Evolutionary conservation across 2,329 filamentous ascomycete genomes (phyloP), one percentile per base, ranked within the genome.

Genomic region (Colletotrichum scovillei): DNA sequence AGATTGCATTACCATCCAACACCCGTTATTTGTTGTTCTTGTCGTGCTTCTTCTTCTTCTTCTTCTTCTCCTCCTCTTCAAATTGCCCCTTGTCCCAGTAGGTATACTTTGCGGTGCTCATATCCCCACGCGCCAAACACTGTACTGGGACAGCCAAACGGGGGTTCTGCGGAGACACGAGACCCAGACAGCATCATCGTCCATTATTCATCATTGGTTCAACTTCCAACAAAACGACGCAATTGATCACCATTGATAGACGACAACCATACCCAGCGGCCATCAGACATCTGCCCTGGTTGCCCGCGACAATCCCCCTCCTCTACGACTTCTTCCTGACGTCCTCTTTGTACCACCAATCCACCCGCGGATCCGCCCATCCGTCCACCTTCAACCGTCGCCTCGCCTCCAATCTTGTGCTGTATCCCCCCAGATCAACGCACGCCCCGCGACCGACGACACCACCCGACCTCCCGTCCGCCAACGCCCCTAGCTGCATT

Each of bases 371-470:
- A 26, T 35, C 46, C 5, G 22, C 1, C 12, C 35, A 26, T n/a
- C 32, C 46, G 30, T 30, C 12, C 7, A 26, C 49, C 49, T 5
- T 56, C 12, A 7, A 26, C 30, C 49, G 9, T 56, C 11, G 5
- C 46, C 49, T 32, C 12, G 35, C 30, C 58, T 24, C 24, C 19
- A 52, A 52, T 42, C 59, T 52, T 8, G 30, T 24, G 38, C 35
- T 46, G 35, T 35, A n/a, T 11, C 42, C n/a, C 4, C 28, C 53
- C 59, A 59, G 52, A 72, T 72, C 69, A 72, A 69, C 66, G 52
- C 35, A 24, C 59, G 5, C 32, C 66, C 70, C 70, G 66, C 55
- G 46, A 70, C 66, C 70, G 66, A 64, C 70, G 32, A 60, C 66
- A 70, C 16, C 49, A 24, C 42, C 53, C 49, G 24, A 28, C 28